Percentiles rank a stretch among this genome's conserved stretches.
Evolutionary conservation across 371 early-diverging fungal genomes (phyloP).

Genomic region (Mortierella sp.): DNA sequence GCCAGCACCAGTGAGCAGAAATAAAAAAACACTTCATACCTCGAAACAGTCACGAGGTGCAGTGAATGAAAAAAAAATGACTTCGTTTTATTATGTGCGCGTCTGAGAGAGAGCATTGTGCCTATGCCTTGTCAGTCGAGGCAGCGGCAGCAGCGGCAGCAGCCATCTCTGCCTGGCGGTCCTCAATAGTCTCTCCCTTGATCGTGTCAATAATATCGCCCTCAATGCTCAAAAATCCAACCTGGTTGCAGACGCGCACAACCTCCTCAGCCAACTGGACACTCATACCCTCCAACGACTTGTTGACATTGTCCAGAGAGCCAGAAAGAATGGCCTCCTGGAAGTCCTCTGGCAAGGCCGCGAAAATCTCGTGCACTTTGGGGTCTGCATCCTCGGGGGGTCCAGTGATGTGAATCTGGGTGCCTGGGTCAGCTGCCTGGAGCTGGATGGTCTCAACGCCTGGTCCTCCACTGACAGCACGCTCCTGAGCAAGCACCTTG

Average conservation of each 20-base stretch:
- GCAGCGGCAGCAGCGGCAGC: slow-evolving; percentile 45
- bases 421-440: slow-evolving; percentile 77
- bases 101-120: not conserved
- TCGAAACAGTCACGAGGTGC: slow-evolving; percentile 4
- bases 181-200: slow-evolving; percentile 54
- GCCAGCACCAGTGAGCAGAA: not conserved
- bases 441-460: slow-evolving; percentile 84
- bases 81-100: not conserved
- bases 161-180: slow-evolving; percentile 50
- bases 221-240: slow-evolving; percentile 79
- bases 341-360: slow-evolving; percentile 76
- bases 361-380: slow-evolving; percentile 75
- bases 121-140: not conserved
- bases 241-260: slow-evolving; percentile 79
- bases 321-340: slow-evolving; percentile 83
- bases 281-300: slow-evolving; percentile 74
- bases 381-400: slow-evolving; percentile 64
- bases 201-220: slow-evolving; percentile 67
- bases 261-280: slow-evolving; percentile 82
- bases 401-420: slow-evolving; percentile 64
- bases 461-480: slow-evolving; percentile 59
- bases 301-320: slow-evolving; percentile 87
- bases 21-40: not conserved
- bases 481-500: slow-evolving; percentile 73
- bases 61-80: not conserved